Percentiles rank a stretch among this genome's conserved stretches.
Evolutionary conservation across 257 asterid genomes (phyloP).

Genomic region (Solanum clarkiae): DNA sequence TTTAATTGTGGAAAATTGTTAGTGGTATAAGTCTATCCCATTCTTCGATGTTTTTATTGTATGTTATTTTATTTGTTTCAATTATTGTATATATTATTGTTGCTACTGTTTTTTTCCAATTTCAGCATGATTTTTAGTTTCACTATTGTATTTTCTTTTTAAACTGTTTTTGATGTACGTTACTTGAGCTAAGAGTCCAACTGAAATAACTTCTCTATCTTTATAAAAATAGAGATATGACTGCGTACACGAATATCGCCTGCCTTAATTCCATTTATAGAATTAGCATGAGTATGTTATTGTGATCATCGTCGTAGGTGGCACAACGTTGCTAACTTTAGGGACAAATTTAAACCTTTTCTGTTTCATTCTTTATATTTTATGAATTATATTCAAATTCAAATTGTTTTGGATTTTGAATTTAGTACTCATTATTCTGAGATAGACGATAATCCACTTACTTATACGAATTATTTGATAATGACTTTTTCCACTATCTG

Average conservation of each 20-base stretch:
- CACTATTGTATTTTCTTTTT: not conserved
- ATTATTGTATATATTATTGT: not conserved
- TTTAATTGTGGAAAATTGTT: not conserved
- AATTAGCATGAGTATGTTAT: not conserved
- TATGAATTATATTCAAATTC: not conserved
- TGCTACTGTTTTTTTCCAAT: not conserved
- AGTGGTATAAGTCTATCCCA: not conserved
- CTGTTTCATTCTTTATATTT: not conserved
- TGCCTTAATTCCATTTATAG: not conserved
- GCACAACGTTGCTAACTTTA: not conserved
- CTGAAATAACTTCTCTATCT: not conserved
- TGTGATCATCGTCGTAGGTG: not conserved
- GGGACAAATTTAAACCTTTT: not conserved
- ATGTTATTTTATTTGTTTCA: not conserved
- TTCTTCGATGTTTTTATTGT: not conserved
- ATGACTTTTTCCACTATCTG: not conserved
- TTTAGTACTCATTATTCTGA: not conserved
- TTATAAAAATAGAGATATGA: not conserved
- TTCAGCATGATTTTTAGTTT: not conserved
- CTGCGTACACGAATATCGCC: no score
- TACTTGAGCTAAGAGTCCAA: not conserved
- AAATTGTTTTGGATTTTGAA: not conserved
- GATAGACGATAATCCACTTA: not conserved
- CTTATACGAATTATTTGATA: not conserved
- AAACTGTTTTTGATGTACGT: not conserved